These are phyloP conservation scores for Penicillium soppii DNA, from an alignment of 495 filamentous ascomycete species.

Conservation along the genomic window DNA sequence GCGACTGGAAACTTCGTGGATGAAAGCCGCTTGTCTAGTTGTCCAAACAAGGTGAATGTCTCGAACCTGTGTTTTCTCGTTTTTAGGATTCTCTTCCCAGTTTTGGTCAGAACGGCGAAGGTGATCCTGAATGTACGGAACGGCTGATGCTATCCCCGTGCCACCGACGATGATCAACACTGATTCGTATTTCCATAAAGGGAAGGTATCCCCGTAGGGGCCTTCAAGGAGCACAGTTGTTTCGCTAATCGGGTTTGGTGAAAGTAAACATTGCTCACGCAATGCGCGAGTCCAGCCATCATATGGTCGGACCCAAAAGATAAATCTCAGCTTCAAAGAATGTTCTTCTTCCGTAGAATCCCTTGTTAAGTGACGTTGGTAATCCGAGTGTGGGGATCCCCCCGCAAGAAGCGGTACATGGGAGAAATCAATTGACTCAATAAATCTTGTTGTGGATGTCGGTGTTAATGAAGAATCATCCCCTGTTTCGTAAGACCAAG, in stretches of 20 bases:
- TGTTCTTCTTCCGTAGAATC: background rate
- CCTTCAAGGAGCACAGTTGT: constrained; percentile 53
- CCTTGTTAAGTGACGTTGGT: background rate
- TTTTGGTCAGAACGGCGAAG: constrained; percentile 19
- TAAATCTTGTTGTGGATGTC: background rate
- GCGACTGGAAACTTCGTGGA: constrained; percentile 27
- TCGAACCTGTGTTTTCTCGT: constrained; percentile 19
- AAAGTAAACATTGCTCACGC: constrained; percentile 34
- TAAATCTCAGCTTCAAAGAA: constrained; percentile 16
- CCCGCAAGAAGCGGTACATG: constrained; percentile 36
- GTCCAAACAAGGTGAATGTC: constrained; percentile 44
- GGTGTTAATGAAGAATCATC: background rate
- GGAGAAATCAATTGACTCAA: constrained; percentile 18
- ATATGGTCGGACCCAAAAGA: constrained; percentile 49
- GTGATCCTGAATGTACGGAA: constrained; percentile 51
- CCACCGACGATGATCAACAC: constrained; percentile 61
- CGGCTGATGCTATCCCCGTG: constrained; percentile 55
- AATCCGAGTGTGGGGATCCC: background rate
- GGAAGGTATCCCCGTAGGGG: constrained; percentile 53
- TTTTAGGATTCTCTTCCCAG: background rate
- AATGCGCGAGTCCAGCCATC: constrained; percentile 50
- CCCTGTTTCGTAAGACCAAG: constrained; percentile 33
- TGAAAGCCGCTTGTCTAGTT: constrained; percentile 34
- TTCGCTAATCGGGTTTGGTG: constrained; percentile 13
- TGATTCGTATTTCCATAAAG: constrained; percentile 49